These are phyloP conservation scores for Syncephalastrum racemosum DNA, from an alignment of 371 early-diverging fungal species.

Conservation along the genomic window DNA sequence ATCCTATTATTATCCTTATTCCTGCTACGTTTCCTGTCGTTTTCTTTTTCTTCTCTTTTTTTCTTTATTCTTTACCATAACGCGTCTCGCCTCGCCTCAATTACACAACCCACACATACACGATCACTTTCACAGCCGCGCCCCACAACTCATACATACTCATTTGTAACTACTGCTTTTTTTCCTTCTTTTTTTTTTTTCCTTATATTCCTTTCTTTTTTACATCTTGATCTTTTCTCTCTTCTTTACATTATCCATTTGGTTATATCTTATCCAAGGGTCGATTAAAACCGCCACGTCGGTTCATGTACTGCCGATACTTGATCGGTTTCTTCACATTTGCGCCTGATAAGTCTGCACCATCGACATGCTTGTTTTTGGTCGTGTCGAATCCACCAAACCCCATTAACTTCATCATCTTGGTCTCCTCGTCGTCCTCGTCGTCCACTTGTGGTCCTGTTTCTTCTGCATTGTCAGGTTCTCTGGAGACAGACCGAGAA, in stretches of 20 bases:
- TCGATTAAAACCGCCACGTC: constrained; percentile 89
- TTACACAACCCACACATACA: too few relatives aligned
- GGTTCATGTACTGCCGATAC: constrained; percentile 95
- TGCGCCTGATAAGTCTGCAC: constrained; percentile 66
- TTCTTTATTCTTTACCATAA: constrained; percentile 2
- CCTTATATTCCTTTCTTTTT: constrained; percentile 1
- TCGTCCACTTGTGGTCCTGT: constrained; percentile 22
- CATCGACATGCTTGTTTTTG: constrained; percentile 74
- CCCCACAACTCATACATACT: too few relatives aligned
- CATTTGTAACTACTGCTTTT: too few relatives aligned
- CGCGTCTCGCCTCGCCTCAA: too few relatives aligned
- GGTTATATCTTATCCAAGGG: constrained; percentile 37
- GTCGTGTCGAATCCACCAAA: constrained; percentile 89
- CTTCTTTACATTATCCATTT: background rate
- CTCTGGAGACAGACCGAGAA: background rate
- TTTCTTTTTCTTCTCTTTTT: constrained; percentile 1
- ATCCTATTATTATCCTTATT: background rate
- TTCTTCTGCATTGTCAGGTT: background rate
- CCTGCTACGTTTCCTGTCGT: too few relatives aligned
- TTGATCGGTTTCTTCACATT: constrained; percentile 76
- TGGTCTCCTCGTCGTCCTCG: constrained; percentile 49
- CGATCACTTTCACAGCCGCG: too few relatives aligned
- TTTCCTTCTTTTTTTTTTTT: background rate
- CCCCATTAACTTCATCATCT: constrained; percentile 74
- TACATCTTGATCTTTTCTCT: constrained; percentile 1